Conservation (phyloP, 169 alveolate species). For the Eimeria acervulina region DNA sequence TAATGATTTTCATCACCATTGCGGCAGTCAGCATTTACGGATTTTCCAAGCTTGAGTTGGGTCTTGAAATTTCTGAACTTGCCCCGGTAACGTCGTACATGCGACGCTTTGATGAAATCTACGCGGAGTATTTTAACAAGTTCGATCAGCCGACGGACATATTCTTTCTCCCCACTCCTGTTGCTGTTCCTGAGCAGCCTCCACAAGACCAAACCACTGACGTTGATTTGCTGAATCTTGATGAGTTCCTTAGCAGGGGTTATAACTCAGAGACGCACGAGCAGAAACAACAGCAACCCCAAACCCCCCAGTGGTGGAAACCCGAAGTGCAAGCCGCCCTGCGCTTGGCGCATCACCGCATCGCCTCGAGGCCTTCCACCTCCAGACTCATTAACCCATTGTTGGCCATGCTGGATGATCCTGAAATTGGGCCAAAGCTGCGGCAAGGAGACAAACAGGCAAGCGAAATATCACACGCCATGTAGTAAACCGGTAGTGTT, state of each 20-base stretch:
- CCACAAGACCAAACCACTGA: not conserved
- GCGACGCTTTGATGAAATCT: conserved; percentile 84
- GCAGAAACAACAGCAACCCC: conserved; percentile 30
- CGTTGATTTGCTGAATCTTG: conserved; percentile 46
- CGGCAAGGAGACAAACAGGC: conserved; percentile 86
- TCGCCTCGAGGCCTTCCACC: conserved; percentile 74
- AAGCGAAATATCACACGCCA: not conserved
- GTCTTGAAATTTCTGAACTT: conserved; percentile 87
- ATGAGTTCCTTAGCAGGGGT: conserved; percentile 51
- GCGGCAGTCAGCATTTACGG: conserved; percentile 86
- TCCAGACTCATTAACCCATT: conserved; percentile 86
- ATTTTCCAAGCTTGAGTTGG: conserved; percentile 86
- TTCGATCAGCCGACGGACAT: conserved; percentile 88
- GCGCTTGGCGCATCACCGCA: conserved; percentile 60
- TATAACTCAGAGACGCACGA: not conserved
- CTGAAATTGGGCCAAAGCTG: conserved; percentile 84
- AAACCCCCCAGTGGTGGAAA: conserved; percentile 81
- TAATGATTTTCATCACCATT: conserved; percentile 82
- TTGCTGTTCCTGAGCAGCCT: not conserved
- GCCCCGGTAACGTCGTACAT: conserved; percentile 87
- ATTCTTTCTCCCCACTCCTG: conserved; percentile 82
- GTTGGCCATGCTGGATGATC: conserved; percentile 86
- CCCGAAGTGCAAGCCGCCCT: conserved; percentile 78
- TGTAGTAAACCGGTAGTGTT: not conserved
- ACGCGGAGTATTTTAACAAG: conserved; percentile 83